Conservation (phyloP, 1,139 yeast species). For the Blastobotrys proliferans region DNA sequence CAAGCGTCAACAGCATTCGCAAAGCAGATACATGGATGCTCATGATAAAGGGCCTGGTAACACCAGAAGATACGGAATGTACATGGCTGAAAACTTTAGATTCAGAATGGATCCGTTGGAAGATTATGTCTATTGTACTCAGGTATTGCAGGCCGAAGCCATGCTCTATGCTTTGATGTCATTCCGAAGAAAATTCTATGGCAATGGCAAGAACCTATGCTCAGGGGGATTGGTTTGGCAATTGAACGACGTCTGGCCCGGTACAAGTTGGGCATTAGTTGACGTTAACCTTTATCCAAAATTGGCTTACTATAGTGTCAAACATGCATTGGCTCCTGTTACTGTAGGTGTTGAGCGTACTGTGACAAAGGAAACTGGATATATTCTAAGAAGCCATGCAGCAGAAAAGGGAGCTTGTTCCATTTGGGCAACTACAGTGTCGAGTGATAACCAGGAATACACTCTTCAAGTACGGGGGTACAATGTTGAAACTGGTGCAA, state of each 20-base stretch:
- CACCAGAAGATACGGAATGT: constrained; percentile 40
- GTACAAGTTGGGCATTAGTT: constrained; percentile 43
- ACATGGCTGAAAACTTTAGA: constrained; percentile 41
- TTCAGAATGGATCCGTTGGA: constrained; percentile 33
- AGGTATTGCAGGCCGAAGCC: constrained; percentile 47
- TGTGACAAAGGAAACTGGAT: constrained; percentile 17
- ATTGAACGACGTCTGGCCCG: constrained; percentile 49
- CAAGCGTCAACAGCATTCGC: constrained; percentile 36
- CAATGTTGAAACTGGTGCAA: constrained; percentile 32
- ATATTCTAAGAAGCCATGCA: constrained; percentile 15
- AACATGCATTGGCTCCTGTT: constrained; percentile 38
- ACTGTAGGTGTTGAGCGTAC: constrained; percentile 37
- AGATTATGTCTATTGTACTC: constrained; percentile 45
- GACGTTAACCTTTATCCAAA: constrained; percentile 41
- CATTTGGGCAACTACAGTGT: constrained; percentile 41
- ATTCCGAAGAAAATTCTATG: constrained; percentile 44
- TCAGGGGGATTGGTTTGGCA: constrained; percentile 49
- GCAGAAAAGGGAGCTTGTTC: constrained; percentile 27
- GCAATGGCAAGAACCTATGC: constrained; percentile 30
- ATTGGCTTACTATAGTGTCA: constrained; percentile 42
- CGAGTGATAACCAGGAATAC: constrained; percentile 21
- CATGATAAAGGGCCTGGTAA: constrained; percentile 43
- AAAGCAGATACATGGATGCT: constrained; percentile 38
- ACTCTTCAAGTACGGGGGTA: constrained; percentile 32
- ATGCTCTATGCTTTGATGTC: constrained; percentile 39